Percentiles rank a stretch among this genome's conserved stretches.
These are phyloP conservation scores for Ogataea pini DNA, from an alignment of 805 yeast species.

Conservation along the genomic window DNA sequence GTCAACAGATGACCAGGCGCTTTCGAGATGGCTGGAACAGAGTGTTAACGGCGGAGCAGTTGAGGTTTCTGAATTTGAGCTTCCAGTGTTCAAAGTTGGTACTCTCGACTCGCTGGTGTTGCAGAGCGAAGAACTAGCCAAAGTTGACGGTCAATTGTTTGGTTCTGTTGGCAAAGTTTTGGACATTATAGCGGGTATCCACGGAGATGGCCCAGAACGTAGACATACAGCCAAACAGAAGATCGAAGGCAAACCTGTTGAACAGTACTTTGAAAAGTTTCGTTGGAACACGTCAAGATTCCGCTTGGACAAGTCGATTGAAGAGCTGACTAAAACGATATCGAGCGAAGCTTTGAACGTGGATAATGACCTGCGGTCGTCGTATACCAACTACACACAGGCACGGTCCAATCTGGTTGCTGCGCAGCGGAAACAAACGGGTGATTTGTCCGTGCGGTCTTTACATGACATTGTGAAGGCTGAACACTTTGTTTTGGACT, in stretches of 20 bases:
- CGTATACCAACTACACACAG: conserved; percentile 71
- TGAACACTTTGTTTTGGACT: conserved; percentile 77
- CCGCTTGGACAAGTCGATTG: conserved; percentile 79
- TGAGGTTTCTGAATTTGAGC: conserved; percentile 54
- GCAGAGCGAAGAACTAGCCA: conserved; percentile 85
- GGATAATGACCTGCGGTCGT: conserved; percentile 80
- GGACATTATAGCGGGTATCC: conserved; percentile 63
- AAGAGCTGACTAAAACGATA: conserved; percentile 68
- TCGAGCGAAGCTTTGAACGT: conserved; percentile 77
- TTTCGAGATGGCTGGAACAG: conserved; percentile 52
- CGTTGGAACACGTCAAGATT: conserved; percentile 88
- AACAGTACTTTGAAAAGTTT: conserved; percentile 70
- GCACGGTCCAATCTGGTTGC: conserved; percentile 84
- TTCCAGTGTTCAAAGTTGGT: conserved; percentile 91
- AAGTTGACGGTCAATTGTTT: conserved; percentile 77
- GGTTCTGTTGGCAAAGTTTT: conserved; percentile 69
- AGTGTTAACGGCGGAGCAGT: conserved; percentile 57
- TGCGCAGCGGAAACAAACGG: conserved; percentile 90
- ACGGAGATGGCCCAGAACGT: conserved; percentile 30
- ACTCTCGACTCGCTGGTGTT: conserved; percentile 89
- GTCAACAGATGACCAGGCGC: conserved; percentile 33
- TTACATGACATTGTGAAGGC: conserved; percentile 85
- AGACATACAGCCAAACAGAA: conserved; percentile 25
- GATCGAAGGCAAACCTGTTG: conserved; percentile 48
- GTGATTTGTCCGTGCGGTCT: conserved; percentile 89